Conservation (phyloP, 768 basidiomycete species). For the Tulasnella sp. region DNA sequence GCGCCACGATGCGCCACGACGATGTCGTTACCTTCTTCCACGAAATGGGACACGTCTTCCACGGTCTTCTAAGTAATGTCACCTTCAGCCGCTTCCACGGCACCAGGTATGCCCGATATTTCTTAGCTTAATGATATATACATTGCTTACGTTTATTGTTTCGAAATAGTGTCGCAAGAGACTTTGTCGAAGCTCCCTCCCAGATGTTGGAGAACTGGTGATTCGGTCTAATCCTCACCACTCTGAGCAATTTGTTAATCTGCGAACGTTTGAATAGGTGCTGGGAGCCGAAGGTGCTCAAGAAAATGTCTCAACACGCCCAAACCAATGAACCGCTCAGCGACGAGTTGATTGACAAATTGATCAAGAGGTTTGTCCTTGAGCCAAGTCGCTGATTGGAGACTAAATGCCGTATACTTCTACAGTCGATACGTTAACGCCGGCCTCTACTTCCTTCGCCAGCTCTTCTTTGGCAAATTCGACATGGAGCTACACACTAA, state of each 20-base stretch:
- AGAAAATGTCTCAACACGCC: constrained; percentile 71
- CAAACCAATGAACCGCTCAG: constrained; percentile 61
- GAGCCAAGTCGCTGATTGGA: not conserved
- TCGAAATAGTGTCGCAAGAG: constrained; percentile 48
- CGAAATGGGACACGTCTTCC: constrained; percentile 59
- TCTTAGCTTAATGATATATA: not conserved
- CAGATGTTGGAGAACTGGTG: constrained; percentile 92
- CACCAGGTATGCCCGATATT: constrained; percentile 35
- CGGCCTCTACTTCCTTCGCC: constrained; percentile 70
- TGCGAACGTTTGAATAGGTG: no score
- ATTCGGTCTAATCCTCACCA: constrained; percentile 8
- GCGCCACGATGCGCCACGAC: constrained; percentile 61
- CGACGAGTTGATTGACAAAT: constrained; percentile 60
- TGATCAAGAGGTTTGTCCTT: constrained; percentile 54
- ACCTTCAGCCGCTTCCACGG: constrained; percentile 73
- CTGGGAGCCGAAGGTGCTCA: constrained; percentile 69
- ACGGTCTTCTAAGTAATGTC: constrained; percentile 51
- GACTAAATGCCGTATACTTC: not conserved
- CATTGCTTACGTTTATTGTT: not conserved
- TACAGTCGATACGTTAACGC: constrained; percentile 57
- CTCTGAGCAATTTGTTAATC: no score
- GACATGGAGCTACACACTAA: constrained; percentile 67
- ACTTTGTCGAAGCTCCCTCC: constrained; percentile 83
- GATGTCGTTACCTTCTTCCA: constrained; percentile 90
- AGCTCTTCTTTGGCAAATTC: constrained; percentile 74